Base-by-base conservation (phyloP, 345 rosid species). In the Melaleuca alternifolia region DNA sequence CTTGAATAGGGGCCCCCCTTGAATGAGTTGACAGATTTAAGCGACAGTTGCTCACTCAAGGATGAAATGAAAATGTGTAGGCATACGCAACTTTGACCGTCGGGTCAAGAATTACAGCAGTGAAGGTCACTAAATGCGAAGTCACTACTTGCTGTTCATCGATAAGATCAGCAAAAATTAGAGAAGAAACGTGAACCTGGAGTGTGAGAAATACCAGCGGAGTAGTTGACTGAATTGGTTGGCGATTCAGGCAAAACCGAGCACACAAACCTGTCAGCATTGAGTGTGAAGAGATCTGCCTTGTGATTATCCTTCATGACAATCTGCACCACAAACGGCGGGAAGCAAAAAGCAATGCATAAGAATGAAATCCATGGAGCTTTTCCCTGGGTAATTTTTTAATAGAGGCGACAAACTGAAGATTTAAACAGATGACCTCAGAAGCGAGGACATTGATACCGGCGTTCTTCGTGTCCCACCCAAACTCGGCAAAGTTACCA, bases 391-490 rank as follows among this genome's bases (percentile, higher is more conserved):
- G 48, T 37, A 48, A 71, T 71, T 37, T 71, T 41, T 20, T 83
- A 44, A 50, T 26, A 84, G 59, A 9, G 41, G 12, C 13, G 20
- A 10, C 5, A 18, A 16, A 50, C 48, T 65, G 46, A 65, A 33
- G 37, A 71, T 23, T 59, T 85, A 62, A 85, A 15, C 46, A 53
- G 48, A 21, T 44, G 46, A 94, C 98, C 95, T 92, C 89, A 50
- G 99, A 91, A 37, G 94, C 89, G 62, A 96, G 98, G 54, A 97
- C 91, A 62, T 92, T 92, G 10, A 96, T 91, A 46, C 99, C 99
- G 37, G 96, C 93, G 51, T 93, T 89, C 91, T 97, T 97, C 65
- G 89, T 87, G 84, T 97, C 99, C 99, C 98, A 97, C 11, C 98
- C 94, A 76, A 95, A 97, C 89, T 93, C 95, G 10, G 84, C 87